A percentile compares a stretch with the other conserved stretches of the same genome.
Conservation (phyloP, 2,329 filamentous ascomycete species). For the Neocucurbitaria cava region DNA sequence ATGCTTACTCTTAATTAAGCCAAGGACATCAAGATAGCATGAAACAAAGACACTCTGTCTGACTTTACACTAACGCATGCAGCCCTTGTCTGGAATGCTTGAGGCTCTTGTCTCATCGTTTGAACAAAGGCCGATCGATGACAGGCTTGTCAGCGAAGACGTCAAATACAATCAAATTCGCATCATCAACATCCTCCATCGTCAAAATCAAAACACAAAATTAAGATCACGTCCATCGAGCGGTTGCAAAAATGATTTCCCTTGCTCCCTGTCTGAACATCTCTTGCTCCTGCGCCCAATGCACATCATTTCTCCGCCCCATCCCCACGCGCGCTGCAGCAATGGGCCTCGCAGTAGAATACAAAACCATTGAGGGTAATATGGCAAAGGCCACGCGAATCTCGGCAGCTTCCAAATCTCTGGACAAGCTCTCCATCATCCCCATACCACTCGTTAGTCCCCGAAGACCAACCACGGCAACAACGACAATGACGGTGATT, state of each 20-base stretch:
- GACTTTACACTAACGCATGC: neutral
- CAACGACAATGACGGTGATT: neutral
- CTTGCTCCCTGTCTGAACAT: slow-evolving; percentile 13
- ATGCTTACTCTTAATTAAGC: neutral
- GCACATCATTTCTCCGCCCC: slow-evolving; percentile 17
- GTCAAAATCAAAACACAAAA: neutral
- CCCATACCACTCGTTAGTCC: neutral
- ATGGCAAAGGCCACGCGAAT: neutral
- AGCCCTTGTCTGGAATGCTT: neutral
- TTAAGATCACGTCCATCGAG: neutral
- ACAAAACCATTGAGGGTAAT: neutral
- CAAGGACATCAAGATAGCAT: neutral
- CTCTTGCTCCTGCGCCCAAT: slow-evolving; percentile 20
- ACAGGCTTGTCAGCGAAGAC: neutral
- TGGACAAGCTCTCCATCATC: neutral
- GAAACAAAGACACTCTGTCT: neutral
- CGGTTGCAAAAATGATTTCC: slow-evolving; percentile 2
- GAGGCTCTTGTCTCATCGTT: neutral
- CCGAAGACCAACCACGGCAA: neutral
- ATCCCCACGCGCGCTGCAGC: neutral
- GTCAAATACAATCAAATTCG: neutral
- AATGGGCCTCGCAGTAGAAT: neutral
- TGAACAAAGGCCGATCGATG: neutral
- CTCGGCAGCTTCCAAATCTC: neutral
- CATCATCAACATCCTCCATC: neutral